Percentiles rank a stretch among this genome's conserved stretches.
These are phyloP conservation scores for Lyophyllum atratum DNA, from an alignment of 768 basidiomycete genomes.

Conservation along the genomic window DNA sequence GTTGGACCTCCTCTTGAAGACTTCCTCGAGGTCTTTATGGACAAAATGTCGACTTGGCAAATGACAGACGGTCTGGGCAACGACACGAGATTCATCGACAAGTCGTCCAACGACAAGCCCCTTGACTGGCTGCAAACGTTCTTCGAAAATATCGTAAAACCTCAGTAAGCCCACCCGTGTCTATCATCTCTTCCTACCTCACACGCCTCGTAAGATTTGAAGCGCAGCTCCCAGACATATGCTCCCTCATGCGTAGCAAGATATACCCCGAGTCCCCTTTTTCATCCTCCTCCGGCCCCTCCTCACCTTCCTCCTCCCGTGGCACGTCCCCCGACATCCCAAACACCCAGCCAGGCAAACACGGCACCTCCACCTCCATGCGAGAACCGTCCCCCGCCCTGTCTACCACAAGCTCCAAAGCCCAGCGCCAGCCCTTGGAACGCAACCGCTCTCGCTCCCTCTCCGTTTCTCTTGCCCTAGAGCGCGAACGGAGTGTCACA, in stretches of 20 bases:
- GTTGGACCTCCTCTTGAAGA: conserved; percentile 40
- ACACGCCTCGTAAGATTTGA: conserved; percentile 49
- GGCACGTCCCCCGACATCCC: conserved; percentile 28
- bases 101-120: conserved; percentile 29
- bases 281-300: conserved; percentile 54
- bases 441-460: conserved; percentile 61
- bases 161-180: conserved; percentile 43
- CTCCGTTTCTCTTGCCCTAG: conserved; percentile 64
- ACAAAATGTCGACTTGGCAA: conserved; percentile 80
- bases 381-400: conserved; percentile 22
- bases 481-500: conserved; percentile 36
- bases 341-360: neutral
- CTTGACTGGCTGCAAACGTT: conserved; percentile 79
- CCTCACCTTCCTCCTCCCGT: conserved; percentile 30
- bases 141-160: conserved; percentile 66
- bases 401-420: conserved; percentile 20
- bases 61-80: conserved; percentile 49
- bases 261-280: conserved; percentile 68
- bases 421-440: conserved; percentile 24
- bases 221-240: conserved; percentile 49
- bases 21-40: conserved; percentile 74
- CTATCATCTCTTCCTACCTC: neutral
- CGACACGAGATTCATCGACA: no score
- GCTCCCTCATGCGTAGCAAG: conserved; percentile 61
- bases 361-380: neutral